phyloP scores from a whole-genome alignment of 371 early-diverging fungal genomes.

The Gilbertella persicaria region DNA sequence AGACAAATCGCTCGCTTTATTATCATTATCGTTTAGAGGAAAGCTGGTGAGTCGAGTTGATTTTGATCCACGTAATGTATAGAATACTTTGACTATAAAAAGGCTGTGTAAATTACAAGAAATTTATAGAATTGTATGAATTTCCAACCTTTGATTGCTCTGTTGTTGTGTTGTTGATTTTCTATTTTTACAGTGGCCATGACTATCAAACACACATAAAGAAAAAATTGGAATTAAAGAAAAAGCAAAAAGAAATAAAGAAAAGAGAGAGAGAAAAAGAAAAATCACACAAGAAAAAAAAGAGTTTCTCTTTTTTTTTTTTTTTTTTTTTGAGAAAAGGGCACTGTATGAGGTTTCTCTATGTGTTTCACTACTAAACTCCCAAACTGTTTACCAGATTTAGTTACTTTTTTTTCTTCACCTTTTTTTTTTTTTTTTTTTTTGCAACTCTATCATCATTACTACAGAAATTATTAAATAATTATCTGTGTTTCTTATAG shows the following conservation, averaged over 20 bases:
- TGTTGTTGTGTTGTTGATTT: slow-evolving; percentile 4
- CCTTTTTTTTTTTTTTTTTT: background rate
- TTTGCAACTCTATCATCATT: background rate
- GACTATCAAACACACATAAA: background rate
- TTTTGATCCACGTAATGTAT: slow-evolving; percentile 16
- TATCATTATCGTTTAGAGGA: slow-evolving; percentile 6
- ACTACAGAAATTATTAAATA: background rate
- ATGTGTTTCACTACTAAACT: slow-evolving; percentile 17
- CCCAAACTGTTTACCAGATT: slow-evolving; percentile 13
- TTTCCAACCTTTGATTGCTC: slow-evolving; percentile 12
- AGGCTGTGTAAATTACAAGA: background rate
- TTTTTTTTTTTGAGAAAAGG: background rate
- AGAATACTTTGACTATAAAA: slow-evolving; percentile 14
- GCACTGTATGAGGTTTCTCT: background rate
- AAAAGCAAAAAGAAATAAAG: background rate
- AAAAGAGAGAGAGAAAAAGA: background rate
- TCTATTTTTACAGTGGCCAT: slow-evolving; percentile 1
- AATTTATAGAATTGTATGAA: background rate
- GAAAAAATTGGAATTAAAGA: background rate
- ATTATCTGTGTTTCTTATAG: no score
- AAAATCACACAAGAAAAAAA: background rate
- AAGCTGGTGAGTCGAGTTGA: slow-evolving; percentile 40
- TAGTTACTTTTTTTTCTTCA: slow-evolving; percentile 3
- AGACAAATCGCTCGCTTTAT: slow-evolving; percentile 4
- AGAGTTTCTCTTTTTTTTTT: background rate